phyloP scores from a whole-genome alignment of 208 protist species.

The Acanthamoeba quina region DNA sequence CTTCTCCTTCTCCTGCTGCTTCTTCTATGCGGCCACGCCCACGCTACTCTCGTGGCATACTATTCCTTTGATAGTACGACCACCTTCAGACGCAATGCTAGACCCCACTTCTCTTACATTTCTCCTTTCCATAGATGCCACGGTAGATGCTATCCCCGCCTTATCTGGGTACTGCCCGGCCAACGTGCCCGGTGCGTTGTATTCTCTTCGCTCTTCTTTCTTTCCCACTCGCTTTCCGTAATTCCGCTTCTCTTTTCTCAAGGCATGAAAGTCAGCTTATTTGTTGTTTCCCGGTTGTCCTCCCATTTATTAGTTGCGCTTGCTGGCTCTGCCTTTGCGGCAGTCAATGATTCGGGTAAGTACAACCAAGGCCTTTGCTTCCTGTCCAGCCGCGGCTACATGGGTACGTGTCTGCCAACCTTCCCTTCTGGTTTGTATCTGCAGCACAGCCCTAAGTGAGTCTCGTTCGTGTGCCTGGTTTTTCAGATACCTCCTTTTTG shows the following conservation, averaged over 20 bases:
- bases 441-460: too few species aligned
- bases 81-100: neutral
- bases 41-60: constrained; percentile 12
- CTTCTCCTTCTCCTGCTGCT: neutral
- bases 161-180: constrained; percentile 19
- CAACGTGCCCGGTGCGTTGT: neutral
- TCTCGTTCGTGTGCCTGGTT: too few species aligned
- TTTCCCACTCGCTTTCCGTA: neutral
- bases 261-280: neutral
- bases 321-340: constrained; percentile 15
- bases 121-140: neutral
- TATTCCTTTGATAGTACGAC: constrained; percentile 57
- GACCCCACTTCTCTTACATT: too few species aligned
- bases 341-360: neutral
- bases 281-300: neutral
- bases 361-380: constrained; percentile 29
- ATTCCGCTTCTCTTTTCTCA: neutral
- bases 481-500: constrained; percentile 46
- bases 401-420: neutral
- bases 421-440: too few species aligned
- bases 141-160: neutral
- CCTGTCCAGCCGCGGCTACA: neutral
- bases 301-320: neutral
- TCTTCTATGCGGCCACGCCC: neutral
- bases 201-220: neutral